A percentile compares a stretch with the other conserved stretches of the same genome.
Evolutionary conservation across 306 rosid species (phyloP).

Genomic region (Malus orientalis): DNA sequence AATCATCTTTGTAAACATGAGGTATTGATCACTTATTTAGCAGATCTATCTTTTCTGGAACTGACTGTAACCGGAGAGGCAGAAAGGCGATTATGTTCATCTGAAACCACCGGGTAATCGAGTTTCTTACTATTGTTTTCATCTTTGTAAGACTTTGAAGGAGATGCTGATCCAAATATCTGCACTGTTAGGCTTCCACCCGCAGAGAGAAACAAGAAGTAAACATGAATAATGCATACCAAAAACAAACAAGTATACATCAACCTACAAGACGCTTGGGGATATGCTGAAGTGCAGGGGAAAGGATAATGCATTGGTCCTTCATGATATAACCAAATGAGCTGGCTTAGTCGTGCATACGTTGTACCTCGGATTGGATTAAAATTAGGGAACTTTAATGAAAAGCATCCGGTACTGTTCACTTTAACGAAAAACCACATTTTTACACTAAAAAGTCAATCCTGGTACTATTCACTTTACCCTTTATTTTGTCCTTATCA

Average conservation of each 20-base stretch:
- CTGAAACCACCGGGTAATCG: conserved; percentile 11
- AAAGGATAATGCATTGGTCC: not conserved
- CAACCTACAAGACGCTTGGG: not conserved
- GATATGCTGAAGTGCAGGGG: not conserved
- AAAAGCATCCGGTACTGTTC: too few species aligned
- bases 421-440: too few species aligned
- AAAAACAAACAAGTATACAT: not conserved
- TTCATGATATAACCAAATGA: too few species aligned
- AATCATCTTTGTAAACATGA: not conserved
- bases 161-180: conserved; percentile 35
- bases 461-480: too few species aligned
- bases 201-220: conserved; percentile 11
- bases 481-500: too few species aligned
- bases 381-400: too few species aligned
- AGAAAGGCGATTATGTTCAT: conserved; percentile 25
- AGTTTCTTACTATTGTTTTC: conserved; percentile 23
- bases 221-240: not conserved
- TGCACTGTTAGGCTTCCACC: conserved; percentile 73
- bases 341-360: too few species aligned
- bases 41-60: conserved; percentile 33
- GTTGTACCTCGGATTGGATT: too few species aligned
- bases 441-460: too few species aligned
- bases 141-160: conserved; percentile 23
- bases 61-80: conserved; percentile 29
- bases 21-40: conserved; percentile 15